Base-by-base conservation (phyloP, 805 yeast genomes). In the Schizosaccharomyces japonicus region DNA sequence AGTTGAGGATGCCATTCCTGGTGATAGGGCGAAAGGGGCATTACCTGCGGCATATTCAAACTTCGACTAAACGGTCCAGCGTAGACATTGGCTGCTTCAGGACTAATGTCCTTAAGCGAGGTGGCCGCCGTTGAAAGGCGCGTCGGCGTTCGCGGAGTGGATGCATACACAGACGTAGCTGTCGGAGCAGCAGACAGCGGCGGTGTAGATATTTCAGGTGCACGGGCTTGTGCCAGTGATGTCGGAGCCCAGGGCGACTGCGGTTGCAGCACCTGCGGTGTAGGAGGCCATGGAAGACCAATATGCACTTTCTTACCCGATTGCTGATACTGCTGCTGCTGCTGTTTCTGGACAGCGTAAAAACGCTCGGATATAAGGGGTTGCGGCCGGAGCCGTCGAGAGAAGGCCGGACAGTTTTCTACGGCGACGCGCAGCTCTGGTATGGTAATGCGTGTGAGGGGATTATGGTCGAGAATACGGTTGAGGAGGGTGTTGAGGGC, bases 401-500 rank as follows among this genome's bases (percentile, higher is more conserved):
- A 54, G 31, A 55, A 49, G 13, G 48, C 45, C 15, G 48, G 31
- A 31, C 57, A 54, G 15, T 39, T 45, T 7, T 30, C 13, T 31
- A 56, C 51, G 10, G 47, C 25, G 13, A 28, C 19, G 21, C 49
- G 39, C n/a, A 56, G 50, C 42, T 55, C 57, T 13, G 48, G 28
- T 19, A 56, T 34, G 1, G 59, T 40, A 21, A 54, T 53, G 17
- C 59, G 51, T 4, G 49, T 47, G 15, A 19, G 29, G 13, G 59
- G 56, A 49, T 52, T 49, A 25, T 47, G 31, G 46, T 55, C 57
- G 45, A 56, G 48, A 64, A 54, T 50, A 26, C 54, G 51, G 13
- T 60, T 58, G 42, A 81, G 60, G 44, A 82, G 62, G 3, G 58
- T 52, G 56, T 70, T 76, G 48, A 82, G 66, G 51, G 77, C 78